Conservation (phyloP, 306 rosid genomes). For the Casuarina equisetifolia region DNA sequence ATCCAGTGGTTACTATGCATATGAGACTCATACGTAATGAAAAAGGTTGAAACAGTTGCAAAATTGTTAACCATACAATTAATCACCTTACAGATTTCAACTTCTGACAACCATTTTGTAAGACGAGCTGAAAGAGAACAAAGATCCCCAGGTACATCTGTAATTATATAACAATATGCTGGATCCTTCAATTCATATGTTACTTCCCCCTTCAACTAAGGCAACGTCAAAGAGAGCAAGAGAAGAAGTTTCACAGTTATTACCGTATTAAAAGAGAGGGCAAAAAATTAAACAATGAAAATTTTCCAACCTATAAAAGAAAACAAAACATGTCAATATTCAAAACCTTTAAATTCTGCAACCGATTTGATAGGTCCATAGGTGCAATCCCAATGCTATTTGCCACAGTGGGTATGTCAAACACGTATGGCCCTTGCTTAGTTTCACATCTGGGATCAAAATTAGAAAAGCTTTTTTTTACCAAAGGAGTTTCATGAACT, state of each 20-base stretch:
- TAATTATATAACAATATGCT: conserved; percentile 71
- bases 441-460: conserved; percentile 71
- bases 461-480: conserved; percentile 16
- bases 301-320: neutral
- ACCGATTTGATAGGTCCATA: conserved; percentile 54
- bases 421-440: conserved; percentile 76
- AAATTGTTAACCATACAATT: neutral
- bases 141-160: conserved; percentile 62
- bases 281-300: neutral
- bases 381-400: conserved; percentile 71
- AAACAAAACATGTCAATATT: conserved; percentile 14
- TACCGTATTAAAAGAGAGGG: neutral
- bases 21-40: neutral
- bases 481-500: conserved; percentile 27
- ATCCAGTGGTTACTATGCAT: neutral
- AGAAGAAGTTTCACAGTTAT: conserved; percentile 17
- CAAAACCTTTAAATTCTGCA: conserved; percentile 74
- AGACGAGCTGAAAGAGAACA: conserved; percentile 68
- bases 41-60: neutral
- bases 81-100: conserved; percentile 81
- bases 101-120: conserved; percentile 79
- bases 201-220: conserved; percentile 82
- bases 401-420: conserved; percentile 73
- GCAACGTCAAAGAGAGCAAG: conserved; percentile 17
- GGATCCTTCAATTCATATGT: conserved; percentile 81